Evolutionary conservation across 305 asterid genomes (phyloP), one percentile per base, ranked within the genome.

Genomic region (Rubia balearica): DNA sequence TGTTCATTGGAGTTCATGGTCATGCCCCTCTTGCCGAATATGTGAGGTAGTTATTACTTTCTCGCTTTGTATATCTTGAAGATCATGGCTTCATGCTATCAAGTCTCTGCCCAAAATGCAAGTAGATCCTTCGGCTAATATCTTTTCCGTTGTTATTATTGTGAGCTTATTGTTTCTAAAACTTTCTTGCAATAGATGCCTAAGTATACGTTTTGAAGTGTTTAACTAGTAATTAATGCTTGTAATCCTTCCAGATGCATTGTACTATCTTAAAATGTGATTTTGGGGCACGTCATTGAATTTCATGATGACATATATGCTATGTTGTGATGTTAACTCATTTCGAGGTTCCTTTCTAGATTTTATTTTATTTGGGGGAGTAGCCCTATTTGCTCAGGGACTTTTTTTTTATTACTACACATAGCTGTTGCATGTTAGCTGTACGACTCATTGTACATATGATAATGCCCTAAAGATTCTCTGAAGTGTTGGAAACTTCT

Each of bases 1-100:
- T 78, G 90, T 95, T 78, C 98, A 91, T 82, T 95, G 98, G 99
- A 91, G 96, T 79, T 90, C 98, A 61, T 91, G 98, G 99, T 77
- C 85, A 42, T 95, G 99, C 82, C 97, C 99, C 60, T 95, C 98
- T 73, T 95, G 99, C 84, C 90, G 97, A 48, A 72, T 69, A 59
- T 95, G 98, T 71, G 99, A 95, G 98, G 99, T 95, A 84, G 83
- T 69, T 72, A 24, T 62, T 71, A 51, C 67, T 73, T 74, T 70
- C 67, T 74, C 53, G 55, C 66, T 41, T 51, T 30, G 57, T 56
- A 36, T 61, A 45, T 8, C 24, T 57, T 33, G 17, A 43, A 56
- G 42, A 12, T 10, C 33, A 16, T 14, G 49, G 68, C 53, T 61
- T 13, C 19, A 12, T 22, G 7, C 19, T 53, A 4, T 17, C 2